Conservation (phyloP, 1,284 basidiomycete genomes). For the Cryptococcus jaspeensis region DNA sequence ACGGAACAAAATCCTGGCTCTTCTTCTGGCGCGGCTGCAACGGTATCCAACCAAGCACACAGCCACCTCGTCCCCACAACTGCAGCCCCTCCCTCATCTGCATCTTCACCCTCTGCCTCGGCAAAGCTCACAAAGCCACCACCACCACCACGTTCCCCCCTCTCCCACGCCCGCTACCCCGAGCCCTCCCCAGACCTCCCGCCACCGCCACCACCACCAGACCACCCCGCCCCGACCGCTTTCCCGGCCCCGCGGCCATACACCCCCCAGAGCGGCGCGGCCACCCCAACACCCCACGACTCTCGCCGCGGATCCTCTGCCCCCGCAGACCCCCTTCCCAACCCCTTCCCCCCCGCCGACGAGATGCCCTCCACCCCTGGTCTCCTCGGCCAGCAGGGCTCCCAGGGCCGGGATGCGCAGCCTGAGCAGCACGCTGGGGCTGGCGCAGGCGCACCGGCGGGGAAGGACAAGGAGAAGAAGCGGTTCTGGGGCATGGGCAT, state of each 20-base stretch:
- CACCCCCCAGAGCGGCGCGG: background rate
- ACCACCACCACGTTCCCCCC: background rate
- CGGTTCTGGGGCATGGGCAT: constrained; percentile 36
- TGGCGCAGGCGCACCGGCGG: background rate
- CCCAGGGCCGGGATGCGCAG: background rate
- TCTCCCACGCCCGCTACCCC: background rate
- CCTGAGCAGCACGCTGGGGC: constrained; percentile 10
- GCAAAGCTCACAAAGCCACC: constrained; percentile 16
- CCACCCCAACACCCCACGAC: background rate
- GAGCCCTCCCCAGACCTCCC: background rate
- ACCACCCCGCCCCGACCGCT: constrained; percentile 13
- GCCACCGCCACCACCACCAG: constrained; percentile 4
- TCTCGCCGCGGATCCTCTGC: background rate
- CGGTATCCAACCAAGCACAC: background rate
- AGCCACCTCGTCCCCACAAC: background rate
- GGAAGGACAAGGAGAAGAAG: constrained; percentile 28
- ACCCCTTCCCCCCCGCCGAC: constrained; percentile 5
- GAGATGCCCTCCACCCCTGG: background rate
- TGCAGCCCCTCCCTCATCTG: constrained; percentile 12
- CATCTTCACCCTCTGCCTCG: constrained; percentile 6
- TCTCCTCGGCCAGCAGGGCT: too few relatives aligned
- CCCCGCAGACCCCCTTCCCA: constrained; percentile 3
- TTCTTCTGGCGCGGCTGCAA: background rate
- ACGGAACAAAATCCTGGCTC: background rate
- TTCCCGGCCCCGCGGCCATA: constrained; percentile 15